phyloP scores from a whole-genome alignment of 2,329 filamentous ascomycete genomes.

The Nigrospora osmanthi region DNA sequence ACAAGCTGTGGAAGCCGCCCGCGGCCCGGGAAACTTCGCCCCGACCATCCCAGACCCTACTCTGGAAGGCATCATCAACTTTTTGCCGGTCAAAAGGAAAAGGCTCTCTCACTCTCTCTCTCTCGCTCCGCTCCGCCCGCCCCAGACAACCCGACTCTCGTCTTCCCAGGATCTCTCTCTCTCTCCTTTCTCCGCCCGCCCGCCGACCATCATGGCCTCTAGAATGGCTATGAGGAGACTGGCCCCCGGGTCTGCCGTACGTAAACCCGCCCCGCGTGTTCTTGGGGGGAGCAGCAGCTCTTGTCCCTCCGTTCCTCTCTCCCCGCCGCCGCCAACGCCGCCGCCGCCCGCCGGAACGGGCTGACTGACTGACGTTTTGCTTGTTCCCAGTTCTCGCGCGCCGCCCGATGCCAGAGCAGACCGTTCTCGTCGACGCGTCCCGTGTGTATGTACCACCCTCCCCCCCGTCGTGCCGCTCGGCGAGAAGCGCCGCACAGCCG shows the following conservation, averaged over 20 bases:
- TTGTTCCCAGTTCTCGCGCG: slow-evolving; percentile 49
- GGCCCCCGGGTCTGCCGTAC: slow-evolving; percentile 46
- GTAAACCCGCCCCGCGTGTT: slow-evolving; percentile 19
- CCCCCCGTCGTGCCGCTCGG: neutral
- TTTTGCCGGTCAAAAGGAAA: too few species aligned
- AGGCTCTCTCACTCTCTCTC: too few species aligned
- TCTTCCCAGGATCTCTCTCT: too few species aligned
- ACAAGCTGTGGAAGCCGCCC: too few species aligned
- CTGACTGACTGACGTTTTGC: neutral
- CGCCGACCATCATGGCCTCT: slow-evolving; percentile 42
- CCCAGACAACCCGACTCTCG: too few species aligned
- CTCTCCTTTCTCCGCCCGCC: too few species aligned
- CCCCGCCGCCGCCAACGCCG: neutral
- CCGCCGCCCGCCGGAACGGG: too few species aligned
- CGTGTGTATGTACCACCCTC: slow-evolving; percentile 50
- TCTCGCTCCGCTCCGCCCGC: too few species aligned
- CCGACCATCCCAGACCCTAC: too few species aligned
- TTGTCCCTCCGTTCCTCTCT: slow-evolving; percentile 4
- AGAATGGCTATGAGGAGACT: slow-evolving; percentile 58
- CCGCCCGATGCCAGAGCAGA: slow-evolving; percentile 58
- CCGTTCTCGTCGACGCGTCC: slow-evolving; percentile 83
- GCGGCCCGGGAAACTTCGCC: too few species aligned
- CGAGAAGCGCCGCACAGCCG: neutral
- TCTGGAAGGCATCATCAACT: too few species aligned
- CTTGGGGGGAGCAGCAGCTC: neutral